Conservation (phyloP, 1,139 yeast species). For the Yamadazyma diospyri region DNA sequence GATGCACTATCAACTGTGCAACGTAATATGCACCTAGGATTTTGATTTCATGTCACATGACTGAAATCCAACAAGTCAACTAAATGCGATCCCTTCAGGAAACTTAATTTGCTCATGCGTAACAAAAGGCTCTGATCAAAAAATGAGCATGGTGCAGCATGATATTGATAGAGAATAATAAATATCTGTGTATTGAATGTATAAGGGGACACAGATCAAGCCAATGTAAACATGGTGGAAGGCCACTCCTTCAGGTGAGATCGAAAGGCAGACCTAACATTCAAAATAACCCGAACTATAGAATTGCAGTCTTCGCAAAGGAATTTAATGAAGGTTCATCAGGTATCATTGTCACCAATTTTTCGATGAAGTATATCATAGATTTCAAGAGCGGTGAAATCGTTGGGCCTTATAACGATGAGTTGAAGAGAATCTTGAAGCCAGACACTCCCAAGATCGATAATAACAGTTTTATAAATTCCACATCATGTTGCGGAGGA, state of each 20-base stretch:
- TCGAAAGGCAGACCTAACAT: constrained; percentile 78
- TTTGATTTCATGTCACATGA: no score
- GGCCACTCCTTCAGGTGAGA: constrained; percentile 84
- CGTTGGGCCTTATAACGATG: constrained; percentile 37
- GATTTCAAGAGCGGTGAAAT: constrained; percentile 46
- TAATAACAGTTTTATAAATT: constrained; percentile 34
- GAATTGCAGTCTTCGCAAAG: constrained; percentile 59
- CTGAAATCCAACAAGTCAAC: no score
- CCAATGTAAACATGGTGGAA: constrained; percentile 73
- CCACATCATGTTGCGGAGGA: constrained; percentile 35
- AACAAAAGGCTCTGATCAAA: background rate
- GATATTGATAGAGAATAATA: constrained; percentile 82
- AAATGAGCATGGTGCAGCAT: constrained; percentile 28
- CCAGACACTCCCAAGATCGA: constrained; percentile 28
- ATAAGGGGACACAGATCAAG: constrained; percentile 92
- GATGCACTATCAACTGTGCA: no score
- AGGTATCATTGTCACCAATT: constrained; percentile 43
- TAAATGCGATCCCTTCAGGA: background rate
- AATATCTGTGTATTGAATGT: constrained; percentile 88
- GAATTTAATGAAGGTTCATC: constrained; percentile 19
- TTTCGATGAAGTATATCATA: constrained; percentile 49
- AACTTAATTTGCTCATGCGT: constrained; percentile 1
- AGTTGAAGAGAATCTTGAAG: constrained; percentile 10
- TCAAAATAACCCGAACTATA: constrained; percentile 46
- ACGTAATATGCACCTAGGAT: no score